These are phyloP conservation scores for Paxillus rubicundulus DNA, from an alignment of 768 basidiomycete species.

Conservation along the genomic window DNA sequence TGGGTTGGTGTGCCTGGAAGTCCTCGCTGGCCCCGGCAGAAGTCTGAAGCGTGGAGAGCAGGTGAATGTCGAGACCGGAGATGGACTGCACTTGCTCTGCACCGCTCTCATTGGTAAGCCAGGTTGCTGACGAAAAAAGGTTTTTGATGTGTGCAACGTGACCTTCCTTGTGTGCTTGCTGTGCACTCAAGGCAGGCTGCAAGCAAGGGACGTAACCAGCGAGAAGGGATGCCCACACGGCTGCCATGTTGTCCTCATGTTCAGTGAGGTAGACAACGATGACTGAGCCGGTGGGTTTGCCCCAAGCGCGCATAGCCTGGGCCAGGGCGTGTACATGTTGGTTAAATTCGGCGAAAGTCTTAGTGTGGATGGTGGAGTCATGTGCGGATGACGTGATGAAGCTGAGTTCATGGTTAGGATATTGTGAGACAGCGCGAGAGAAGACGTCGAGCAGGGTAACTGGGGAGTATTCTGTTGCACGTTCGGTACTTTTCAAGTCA, in stretches of 20 bases:
- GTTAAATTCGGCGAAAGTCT: slow-evolving; percentile 6
- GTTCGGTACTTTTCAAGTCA: slow-evolving; percentile 2
- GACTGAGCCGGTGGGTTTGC: slow-evolving; percentile 7
- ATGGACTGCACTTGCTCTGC: too few relatives aligned
- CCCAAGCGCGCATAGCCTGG: slow-evolving; percentile 3
- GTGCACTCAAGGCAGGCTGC: slow-evolving; percentile 11
- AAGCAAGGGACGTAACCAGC: too few relatives aligned
- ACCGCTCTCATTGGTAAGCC: too few relatives aligned
- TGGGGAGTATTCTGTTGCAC: slow-evolving; percentile 7
- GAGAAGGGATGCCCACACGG: slow-evolving; percentile 14
- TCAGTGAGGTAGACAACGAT: too few relatives aligned
- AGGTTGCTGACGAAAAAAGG: too few relatives aligned
- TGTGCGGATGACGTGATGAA: slow-evolving; percentile 8
- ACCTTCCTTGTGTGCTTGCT: too few relatives aligned
- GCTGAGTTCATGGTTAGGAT: slow-evolving; percentile 5
- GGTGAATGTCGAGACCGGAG: too few relatives aligned
- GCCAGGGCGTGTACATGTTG: slow-evolving; percentile 8
- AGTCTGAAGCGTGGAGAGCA: too few relatives aligned
- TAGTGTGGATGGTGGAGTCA: slow-evolving; percentile 9
- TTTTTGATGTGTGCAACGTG: too few relatives aligned
- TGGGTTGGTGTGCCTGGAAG: too few relatives aligned
- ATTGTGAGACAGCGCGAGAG: too few relatives aligned
- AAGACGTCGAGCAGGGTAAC: slow-evolving; percentile 2
- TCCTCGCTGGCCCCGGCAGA: too few relatives aligned
- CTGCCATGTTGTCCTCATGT: slow-evolving; percentile 17